These are phyloP conservation scores for Sporothrix globosa DNA, from an alignment of 2,329 filamentous ascomycete genomes.

Conservation along the genomic window DNA sequence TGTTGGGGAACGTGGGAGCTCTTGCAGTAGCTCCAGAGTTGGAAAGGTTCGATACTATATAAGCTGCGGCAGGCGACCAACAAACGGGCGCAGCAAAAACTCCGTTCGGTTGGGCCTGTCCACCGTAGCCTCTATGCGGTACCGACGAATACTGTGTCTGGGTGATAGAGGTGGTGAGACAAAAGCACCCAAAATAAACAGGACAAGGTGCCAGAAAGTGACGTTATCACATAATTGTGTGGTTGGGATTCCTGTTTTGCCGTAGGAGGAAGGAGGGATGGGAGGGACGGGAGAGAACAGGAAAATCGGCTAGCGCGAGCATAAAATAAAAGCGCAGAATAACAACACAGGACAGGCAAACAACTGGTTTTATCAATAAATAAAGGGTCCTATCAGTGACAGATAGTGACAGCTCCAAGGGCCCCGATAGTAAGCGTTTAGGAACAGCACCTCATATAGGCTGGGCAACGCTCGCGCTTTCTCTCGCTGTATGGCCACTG, in stretches of 20 bases:
- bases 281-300: slow-evolving; percentile 26
- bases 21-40: not conserved
- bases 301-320: slow-evolving; percentile 6
- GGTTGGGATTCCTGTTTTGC: slow-evolving; percentile 28
- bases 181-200: not conserved
- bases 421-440: slow-evolving; percentile 1
- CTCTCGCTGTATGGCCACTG: slow-evolving; percentile 23
- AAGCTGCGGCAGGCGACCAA: not conserved
- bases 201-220: slow-evolving; percentile 21
- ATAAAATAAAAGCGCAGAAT: not conserved
- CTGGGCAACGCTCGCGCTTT: slow-evolving; percentile 20
- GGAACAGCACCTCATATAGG: slow-evolving; percentile 3
- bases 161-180: not conserved
- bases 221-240: slow-evolving; percentile 26
- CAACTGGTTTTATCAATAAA: not conserved
- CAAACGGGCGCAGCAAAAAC: not conserved
- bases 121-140: slow-evolving; percentile 15
- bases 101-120: slow-evolving; percentile 3
- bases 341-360: not conserved
- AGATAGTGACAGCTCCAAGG: not conserved
- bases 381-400: not conserved
- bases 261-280: slow-evolving; percentile 9
- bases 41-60: slow-evolving; percentile 7
- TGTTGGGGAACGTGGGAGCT: slow-evolving; percentile 22
- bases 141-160: slow-evolving; percentile 14